Base-by-base conservation (phyloP, 2,329 filamentous ascomycete species). In the Rhynchosporium secalis region DNA sequence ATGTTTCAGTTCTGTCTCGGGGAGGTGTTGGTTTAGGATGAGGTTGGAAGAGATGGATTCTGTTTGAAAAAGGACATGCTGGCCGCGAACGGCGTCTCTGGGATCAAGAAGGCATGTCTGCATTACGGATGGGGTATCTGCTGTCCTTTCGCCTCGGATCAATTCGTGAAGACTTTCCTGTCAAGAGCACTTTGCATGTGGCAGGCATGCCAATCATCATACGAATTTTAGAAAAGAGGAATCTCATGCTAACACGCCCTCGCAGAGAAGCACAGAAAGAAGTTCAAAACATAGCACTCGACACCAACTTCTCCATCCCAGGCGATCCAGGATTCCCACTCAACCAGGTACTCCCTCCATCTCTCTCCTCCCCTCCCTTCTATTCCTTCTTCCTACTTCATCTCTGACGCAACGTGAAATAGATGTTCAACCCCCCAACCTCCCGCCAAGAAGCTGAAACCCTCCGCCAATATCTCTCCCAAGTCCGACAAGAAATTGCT, bases 401-500 rank as follows among this genome's bases (percentile, higher is more conserved):
- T 7, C 40, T 28, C 51, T 45, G 10, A n/a, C 12, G 10, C 20
- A 36, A 6, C 6, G 9, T 5, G 2, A 36, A 36, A 36, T 57
- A 87, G 83, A 93, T 96, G 75, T 99, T 96, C 77, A 93, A 97
- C 77, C 82, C 93, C 12, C 93, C 95, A 2, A 81, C 86, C 61
- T 91, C 96, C 76, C 84, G 94, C 71, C 91, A 96, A 75, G 91
- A 96, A 74, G 92, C 92, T 31, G 95, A 99, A 78, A 84, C 88
- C 62, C 80, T 99, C 68, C 86, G 91, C 74, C 89, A 93, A 79
- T 99, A 96, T 76, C 85, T 98, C 73, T 86, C 89, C 63, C 95
- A 99, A 79, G 91, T 97, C 71, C 86, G 95, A 71, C 94, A 98
- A 77, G 95, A 98, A 79, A 80, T 98, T 66, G 93, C 93, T 4